Conservation (phyloP, 768 basidiomycete species). For the Clavulina sp. region DNA sequence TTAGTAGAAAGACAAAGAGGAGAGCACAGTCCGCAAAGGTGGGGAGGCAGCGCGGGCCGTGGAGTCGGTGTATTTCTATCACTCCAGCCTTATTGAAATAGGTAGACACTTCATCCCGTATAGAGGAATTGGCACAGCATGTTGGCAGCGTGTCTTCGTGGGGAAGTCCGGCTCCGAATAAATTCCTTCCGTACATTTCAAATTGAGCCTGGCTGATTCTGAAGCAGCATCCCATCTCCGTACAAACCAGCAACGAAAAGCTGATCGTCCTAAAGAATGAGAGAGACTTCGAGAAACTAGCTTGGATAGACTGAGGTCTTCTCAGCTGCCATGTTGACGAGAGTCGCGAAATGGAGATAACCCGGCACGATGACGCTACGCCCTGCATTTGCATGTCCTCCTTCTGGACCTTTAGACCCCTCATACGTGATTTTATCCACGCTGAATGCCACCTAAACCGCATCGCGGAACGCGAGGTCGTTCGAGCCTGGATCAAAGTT, state of each 20-base stretch:
- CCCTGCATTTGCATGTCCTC: too few relatives aligned
- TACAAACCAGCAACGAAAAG: conserved; percentile 13
- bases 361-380: conserved; percentile 40
- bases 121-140: too few relatives aligned
- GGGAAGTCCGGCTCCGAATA: too few relatives aligned
- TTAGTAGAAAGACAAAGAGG: too few relatives aligned
- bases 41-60: too few relatives aligned
- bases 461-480: conserved; percentile 23
- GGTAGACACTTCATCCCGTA: too few relatives aligned
- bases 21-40: too few relatives aligned
- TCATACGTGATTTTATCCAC: conserved; percentile 47
- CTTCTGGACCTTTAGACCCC: conserved; percentile 15
- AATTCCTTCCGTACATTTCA: too few relatives aligned
- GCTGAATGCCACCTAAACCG: conserved; percentile 36
- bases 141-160: too few relatives aligned
- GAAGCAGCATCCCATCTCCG: conserved; percentile 10
- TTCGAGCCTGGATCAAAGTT: conserved; percentile 26
- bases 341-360: conserved; percentile 43
- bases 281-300: conserved; percentile 37
- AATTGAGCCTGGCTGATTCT: too few relatives aligned
- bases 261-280: conserved; percentile 4
- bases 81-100: too few relatives aligned
- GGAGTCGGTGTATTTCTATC: too few relatives aligned
- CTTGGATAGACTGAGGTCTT: conserved; percentile 29
- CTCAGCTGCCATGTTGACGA: conserved; percentile 30